Conservation (phyloP, 331 rosid species). For the Telfairia occidentalis region DNA sequence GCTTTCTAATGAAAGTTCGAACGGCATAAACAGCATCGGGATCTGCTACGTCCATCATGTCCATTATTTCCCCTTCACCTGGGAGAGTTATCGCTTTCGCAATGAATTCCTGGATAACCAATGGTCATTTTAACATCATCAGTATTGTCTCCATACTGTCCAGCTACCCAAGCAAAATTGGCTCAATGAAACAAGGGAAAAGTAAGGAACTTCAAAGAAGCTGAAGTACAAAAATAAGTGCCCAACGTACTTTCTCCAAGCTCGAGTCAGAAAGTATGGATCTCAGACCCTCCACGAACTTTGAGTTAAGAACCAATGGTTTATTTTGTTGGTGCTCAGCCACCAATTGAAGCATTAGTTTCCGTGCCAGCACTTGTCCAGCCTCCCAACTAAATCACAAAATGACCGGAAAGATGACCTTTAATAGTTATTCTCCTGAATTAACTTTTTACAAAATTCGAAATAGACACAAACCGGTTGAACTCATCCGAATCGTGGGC, state of each 20-base stretch:
- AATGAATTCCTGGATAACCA: conserved; percentile 59
- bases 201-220: conserved; percentile 1
- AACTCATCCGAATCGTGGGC: conserved; percentile 90
- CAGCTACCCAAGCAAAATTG: not conserved
- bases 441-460: not conserved
- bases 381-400: conserved; percentile 83
- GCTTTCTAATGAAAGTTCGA: conserved; percentile 74
- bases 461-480: conserved; percentile 66
- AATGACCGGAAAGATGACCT: conserved; percentile 11
- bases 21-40: conserved; percentile 91
- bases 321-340: conserved; percentile 73
- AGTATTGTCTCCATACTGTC: not conserved
- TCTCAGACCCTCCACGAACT: conserved; percentile 63
- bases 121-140: conserved; percentile 9
- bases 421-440: not conserved
- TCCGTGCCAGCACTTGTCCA: conserved; percentile 82
- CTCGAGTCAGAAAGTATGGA: conserved; percentile 53
- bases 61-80: conserved; percentile 98
- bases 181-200: not conserved
- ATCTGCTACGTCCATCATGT: conserved; percentile 88
- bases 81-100: conserved; percentile 89
- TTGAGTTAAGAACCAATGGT: conserved; percentile 61
- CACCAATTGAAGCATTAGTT: conserved; percentile 76
- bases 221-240: not conserved
- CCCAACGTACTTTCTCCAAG: conserved; percentile 65